phyloP scores from a whole-genome alignment of 2,329 filamentous ascomycete genomes.

The Knufia petricola region DNA sequence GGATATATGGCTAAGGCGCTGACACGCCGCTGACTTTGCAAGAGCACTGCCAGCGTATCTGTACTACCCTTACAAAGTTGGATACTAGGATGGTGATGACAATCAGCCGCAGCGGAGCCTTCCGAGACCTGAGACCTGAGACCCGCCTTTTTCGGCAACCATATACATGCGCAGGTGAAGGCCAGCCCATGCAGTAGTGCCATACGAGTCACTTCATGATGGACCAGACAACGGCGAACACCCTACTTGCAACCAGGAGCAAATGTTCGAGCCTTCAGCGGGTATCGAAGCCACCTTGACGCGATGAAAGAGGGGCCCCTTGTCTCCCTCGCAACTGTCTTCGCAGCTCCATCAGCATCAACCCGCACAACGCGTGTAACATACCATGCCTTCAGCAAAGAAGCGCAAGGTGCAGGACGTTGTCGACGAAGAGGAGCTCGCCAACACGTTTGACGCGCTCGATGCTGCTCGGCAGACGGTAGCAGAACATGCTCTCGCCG shows the following conservation, averaged over 20 bases:
- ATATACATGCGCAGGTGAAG: neutral
- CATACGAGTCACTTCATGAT: neutral
- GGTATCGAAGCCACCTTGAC: neutral
- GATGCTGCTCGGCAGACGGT: slow-evolving; percentile 14
- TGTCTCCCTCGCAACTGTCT: too few species aligned
- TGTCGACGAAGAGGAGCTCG: slow-evolving; percentile 23
- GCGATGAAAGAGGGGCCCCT: neutral
- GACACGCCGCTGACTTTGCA: too few species aligned
- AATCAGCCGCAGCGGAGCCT: neutral
- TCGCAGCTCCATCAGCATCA: too few species aligned
- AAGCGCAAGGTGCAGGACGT: slow-evolving; percentile 17
- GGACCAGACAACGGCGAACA: neutral
- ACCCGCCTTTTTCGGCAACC: neutral
- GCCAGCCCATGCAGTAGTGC: neutral
- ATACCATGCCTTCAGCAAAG: slow-evolving; percentile 30
- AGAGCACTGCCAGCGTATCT: too few species aligned
- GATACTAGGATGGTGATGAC: too few species aligned
- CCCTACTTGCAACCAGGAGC: neutral
- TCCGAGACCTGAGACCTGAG: neutral
- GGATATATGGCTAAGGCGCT: too few species aligned
- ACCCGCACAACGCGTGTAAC: neutral
- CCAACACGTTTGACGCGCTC: slow-evolving; percentile 20
- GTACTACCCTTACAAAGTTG: neutral
- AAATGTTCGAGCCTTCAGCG: neutral
- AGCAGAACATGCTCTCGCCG: slow-evolving; percentile 27